Evolutionary conservation across 257 asterid genomes (phyloP), one percentile per base, ranked within the genome.

Genomic region (Solanum pinnatisectum): DNA sequence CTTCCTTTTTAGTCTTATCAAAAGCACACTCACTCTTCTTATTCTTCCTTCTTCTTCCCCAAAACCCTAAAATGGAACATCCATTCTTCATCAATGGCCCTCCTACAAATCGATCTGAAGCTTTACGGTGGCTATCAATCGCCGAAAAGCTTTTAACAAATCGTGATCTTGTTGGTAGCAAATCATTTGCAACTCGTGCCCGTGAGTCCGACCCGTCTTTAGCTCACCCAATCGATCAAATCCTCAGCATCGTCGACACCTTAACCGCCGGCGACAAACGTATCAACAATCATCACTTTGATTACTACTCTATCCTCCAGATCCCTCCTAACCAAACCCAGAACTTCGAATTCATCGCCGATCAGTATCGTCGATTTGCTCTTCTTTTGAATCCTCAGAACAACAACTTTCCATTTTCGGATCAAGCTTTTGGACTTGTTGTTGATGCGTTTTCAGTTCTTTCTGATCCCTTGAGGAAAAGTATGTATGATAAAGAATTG

Each of bases 171-270:
- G 86, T 94, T 40, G 98, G 98, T 1, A 93, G 98, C 93, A 97
- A 96, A 89, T 92, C 99, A 2, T 94, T 96, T 89, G 99, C 99
- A 14, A 91, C 93, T 78, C 98, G 99, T 2, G 99, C 99, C 42
- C 95, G 98, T 30, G 99, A 96, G 86, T 91, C 96, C 87, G 99
- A 96, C 94, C 98, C 98, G 72, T 90, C 93, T 32, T 93, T 95
- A 30, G 23, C 94, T 15, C 93, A 88, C 72, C 96, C 98, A 4
- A 79, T 46, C 32, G 97, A 94, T 88, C 98, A 94, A 90, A 94
- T 97, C 65, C 94, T 97, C 8, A 94, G 96, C 49, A 94, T 97
- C 20, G 95, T 91, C 16, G 99, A 97, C 87, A 96, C 99, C 39
- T 91, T 97, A 6, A 90, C 94, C 70, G 96, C 98, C 85, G 95